Evolutionary conservation across 1,284 basidiomycete species (phyloP).

Genomic region (Puccinia hordei): DNA sequence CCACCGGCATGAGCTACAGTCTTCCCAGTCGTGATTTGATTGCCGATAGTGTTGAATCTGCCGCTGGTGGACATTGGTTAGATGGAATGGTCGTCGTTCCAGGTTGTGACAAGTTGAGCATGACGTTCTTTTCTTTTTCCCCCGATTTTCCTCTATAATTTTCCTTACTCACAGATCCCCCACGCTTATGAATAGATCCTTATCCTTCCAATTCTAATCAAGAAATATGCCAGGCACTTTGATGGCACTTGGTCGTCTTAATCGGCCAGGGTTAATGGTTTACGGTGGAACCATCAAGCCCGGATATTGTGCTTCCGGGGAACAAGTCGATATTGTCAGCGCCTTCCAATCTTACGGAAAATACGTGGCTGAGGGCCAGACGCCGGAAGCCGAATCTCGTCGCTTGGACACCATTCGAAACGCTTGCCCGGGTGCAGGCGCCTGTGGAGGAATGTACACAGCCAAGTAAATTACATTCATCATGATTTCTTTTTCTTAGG

Average conservation of each 20-base stretch:
- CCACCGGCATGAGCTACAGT: slow-evolving; percentile 81
- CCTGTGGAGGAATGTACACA: slow-evolving; percentile 83
- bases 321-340: slow-evolving; percentile 81
- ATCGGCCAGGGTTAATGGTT: slow-evolving; percentile 92
- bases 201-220: neutral
- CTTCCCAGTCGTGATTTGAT: slow-evolving; percentile 85
- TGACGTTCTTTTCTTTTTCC: neutral
- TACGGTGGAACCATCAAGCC: slow-evolving; percentile 93
- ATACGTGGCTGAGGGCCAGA: slow-evolving; percentile 84
- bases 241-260: slow-evolving; percentile 87
- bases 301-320: slow-evolving; percentile 76
- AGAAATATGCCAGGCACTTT: slow-evolving; percentile 90
- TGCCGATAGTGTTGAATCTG: slow-evolving; percentile 71
- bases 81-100: slow-evolving; percentile 95
- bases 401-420: slow-evolving; percentile 76
- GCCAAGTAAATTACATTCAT: slow-evolving; percentile 64
- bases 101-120: slow-evolving; percentile 77
- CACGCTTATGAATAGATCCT: neutral
- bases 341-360: slow-evolving; percentile 95
- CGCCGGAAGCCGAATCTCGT: slow-evolving; percentile 71
- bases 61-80: slow-evolving; percentile 94
- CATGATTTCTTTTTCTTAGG: too few species aligned
- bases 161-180: neutral
- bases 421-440: slow-evolving; percentile 91
- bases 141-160: neutral